Evolutionary conservation across 129 eudicot genomes (phyloP).

Genomic region (sunflower (Helianthus annuus)): HanXRQr2.0-SUNRISE NC_035442.2:20171677-20172176

Average conservation of each 20-base stretch:
- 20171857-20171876: conserved; percentile 1
- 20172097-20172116: conserved; percentile 79
- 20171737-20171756: background rate
- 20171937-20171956: conserved; percentile 58
- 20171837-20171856: background rate
- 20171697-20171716: too few species aligned
- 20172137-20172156: conserved; percentile 77
- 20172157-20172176: conserved; percentile 84
- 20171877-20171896: background rate
- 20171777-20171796: background rate
- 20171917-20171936: conserved; percentile 9
- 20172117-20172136: conserved; percentile 83
- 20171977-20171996: conserved; percentile 68
- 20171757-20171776: background rate
- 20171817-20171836: background rate
- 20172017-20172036: conserved; percentile 77
- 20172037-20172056: conserved; percentile 82
- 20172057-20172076: conserved; percentile 71
- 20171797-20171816: background rate
- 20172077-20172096: conserved; percentile 69
- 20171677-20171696: too few species aligned
- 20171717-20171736: too few species aligned
- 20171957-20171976: conserved; percentile 96
- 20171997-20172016: conserved; percentile 73
- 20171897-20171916: background rate